Evolutionary conservation across 345 rosid genomes (phyloP).

Genomic region (Gossypium rotundifolium): DNA sequence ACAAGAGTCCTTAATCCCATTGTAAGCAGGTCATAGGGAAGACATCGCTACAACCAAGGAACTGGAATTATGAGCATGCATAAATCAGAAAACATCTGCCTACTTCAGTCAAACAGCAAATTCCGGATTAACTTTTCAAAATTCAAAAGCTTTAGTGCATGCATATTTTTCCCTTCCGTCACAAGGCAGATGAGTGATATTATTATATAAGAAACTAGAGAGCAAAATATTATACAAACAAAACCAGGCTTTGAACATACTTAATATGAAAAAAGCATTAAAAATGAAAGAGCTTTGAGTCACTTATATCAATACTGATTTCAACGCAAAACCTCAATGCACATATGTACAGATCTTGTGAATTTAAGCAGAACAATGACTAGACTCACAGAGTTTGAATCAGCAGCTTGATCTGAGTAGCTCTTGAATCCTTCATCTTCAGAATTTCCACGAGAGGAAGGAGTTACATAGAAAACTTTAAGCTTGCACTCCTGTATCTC

Average conservation of each 20-base stretch:
- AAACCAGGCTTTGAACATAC: not conserved
- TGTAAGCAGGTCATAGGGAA: not conserved
- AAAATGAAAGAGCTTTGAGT: not conserved
- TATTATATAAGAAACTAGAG: not conserved
- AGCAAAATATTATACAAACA: not conserved
- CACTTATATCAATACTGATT: not conserved
- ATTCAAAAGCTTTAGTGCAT: not conserved
- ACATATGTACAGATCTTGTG: not conserved
- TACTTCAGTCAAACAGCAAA: not conserved
- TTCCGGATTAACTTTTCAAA: not conserved
- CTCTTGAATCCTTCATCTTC: constrained; percentile 49
- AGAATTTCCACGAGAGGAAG: constrained; percentile 41
- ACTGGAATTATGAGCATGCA: not conserved
- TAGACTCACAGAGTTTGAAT: constrained; percentile 59
- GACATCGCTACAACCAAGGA: not conserved
- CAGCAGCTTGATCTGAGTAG: constrained; percentile 37
- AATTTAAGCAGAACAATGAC: not conserved
- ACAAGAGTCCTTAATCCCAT: not conserved
- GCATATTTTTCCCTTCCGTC: not conserved
- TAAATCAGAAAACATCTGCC: not conserved
- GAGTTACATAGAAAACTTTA: constrained; percentile 61
- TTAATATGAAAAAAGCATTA: not conserved
- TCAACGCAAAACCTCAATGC: not conserved
- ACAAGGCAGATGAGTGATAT: not conserved
- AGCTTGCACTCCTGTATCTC: constrained; percentile 76